Conservation (phyloP, 2,329 filamentous ascomycete species). For the Aspergillus eucalypticola region DNA sequence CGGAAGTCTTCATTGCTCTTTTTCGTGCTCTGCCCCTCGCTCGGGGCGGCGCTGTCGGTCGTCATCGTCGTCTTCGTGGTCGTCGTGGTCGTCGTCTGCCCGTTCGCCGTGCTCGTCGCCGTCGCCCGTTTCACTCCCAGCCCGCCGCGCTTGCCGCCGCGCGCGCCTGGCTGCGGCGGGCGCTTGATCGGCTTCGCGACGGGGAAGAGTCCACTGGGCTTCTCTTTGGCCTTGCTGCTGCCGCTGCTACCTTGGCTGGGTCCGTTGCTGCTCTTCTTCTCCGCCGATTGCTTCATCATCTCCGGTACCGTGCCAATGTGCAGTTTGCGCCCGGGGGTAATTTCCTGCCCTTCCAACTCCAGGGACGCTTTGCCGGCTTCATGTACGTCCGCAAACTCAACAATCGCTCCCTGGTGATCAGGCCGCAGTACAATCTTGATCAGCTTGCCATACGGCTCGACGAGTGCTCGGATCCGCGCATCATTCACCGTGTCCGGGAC, state of each 20-base stretch:
- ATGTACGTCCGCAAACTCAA: constrained; percentile 73
- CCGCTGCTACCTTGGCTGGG: constrained; percentile 32
- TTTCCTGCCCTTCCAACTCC: constrained; percentile 50
- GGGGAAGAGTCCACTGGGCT: constrained; percentile 28
- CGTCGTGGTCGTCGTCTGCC: constrained; percentile 25
- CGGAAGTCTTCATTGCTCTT: constrained; percentile 63
- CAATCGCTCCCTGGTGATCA: constrained; percentile 78
- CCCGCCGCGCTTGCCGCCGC: constrained; percentile 50
- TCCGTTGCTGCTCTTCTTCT: constrained; percentile 38
- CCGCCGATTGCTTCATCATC: constrained; percentile 46
- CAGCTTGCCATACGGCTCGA: constrained; percentile 69
- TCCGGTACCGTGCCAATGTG: constrained; percentile 55
- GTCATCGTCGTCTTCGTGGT: constrained; percentile 31
- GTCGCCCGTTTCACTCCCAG: constrained; percentile 49
- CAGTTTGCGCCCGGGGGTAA: constrained; percentile 44
- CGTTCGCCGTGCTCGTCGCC: constrained; percentile 18
- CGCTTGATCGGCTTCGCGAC: constrained; percentile 44
- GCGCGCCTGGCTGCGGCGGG: constrained; percentile 46
- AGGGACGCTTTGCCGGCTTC: constrained; percentile 64
- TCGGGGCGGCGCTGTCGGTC: constrained; percentile 21
- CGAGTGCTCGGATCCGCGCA: constrained; percentile 71
- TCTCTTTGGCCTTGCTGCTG: constrained; percentile 43
- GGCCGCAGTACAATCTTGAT: constrained; percentile 77
- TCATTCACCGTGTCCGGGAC: constrained; percentile 92
- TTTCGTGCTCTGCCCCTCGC: constrained; percentile 29